Base-by-base conservation (phyloP, 805 yeast species). In the Candida insectorum region DNA sequence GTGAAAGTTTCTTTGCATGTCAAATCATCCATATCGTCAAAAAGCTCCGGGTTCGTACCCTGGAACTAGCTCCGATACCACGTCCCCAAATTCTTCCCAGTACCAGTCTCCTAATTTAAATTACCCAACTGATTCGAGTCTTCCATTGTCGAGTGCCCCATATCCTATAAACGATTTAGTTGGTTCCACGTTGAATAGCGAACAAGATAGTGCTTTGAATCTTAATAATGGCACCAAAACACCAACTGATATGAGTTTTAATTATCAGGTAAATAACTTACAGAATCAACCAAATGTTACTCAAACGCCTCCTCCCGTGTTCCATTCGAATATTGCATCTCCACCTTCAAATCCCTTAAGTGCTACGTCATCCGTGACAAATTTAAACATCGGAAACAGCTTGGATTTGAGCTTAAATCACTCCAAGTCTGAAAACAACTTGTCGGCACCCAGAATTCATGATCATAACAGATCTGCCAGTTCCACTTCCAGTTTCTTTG, bases 401-500 rank as follows among this genome's bases (percentile, higher is more conserved):
- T 24, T 15, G 37, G 22, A 27, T n/a, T 21, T 20, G 12, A 12
- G 21, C 13, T 15, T 24, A 17, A 38, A 13, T n/a, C 34, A 25
- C 23, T 52, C 59, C 14, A 49, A 49, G 26, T 54, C 60, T 9
- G 66, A 60, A 24, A 54, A 44, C 33, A 52, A 54, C 30, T 49
- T 57, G 35, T 36, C 40, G 6, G 34, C 45, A 4, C n/a, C 28
- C 4, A 44, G 40, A 14, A 34, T 33, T 19, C 24, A 41, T 28
- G 48, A 52, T 16, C 71, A 64, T 47, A 44, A 38, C 16, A 49
- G 71, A 27, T 57, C 65, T 17, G 56, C 58, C 3, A 62, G 69
- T 30, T 56, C 64, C 10, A 52, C 62, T 6, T 64, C 67, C 30
- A 62, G 69, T 33, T 50, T 62, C 39, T 52, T 59, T 39, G 53